Evolutionary conservation across 805 yeast species (phyloP), one percentile per base, ranked within the genome.

Genomic region (Suhomyces vadensis): DNA sequence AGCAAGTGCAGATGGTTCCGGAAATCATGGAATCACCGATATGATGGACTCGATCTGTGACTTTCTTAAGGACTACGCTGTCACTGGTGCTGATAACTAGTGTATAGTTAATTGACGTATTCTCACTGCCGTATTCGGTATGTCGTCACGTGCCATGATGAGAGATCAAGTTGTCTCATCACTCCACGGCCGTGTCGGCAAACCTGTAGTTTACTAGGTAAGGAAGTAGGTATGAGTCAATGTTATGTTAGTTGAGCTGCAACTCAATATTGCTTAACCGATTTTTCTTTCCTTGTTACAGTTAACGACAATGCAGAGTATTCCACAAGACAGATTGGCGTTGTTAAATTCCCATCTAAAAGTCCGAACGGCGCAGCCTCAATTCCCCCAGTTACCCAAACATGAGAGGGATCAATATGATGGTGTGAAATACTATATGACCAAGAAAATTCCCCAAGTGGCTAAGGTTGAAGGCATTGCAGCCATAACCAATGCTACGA

Each of bases 11-110:
- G 41, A 38, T 8, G 24, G 17, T 3, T 41, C 55, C 3, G 63
- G 61, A 5, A 79, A 76, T 38, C 71, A 74, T 39, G 87, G 88
- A 3, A 80, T 82, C 20, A 71, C 61, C 9, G 82, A 74, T 14
- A 65, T 84, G 64, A 69, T 84, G 73, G 73, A 71, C 14, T 81
- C 77, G 43, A 58, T 75, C 31, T 73, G 81, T 55, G 56, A 60
- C 17, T 79, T 78, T 49, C 67, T 81, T 51, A 72, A 69, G 46
- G 61, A 61, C 38, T 79, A 75, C 51, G 52, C 64, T 7, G 56
- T 76, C 47, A 64, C 67, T 35, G 83, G 78, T 10, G 53, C 66
- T 26, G 79, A 74, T 47, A 67, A 67, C 44, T 67, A 40, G 36
- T 11, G 26, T 29, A 29, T 29, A 29, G 33, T 29, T 29, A 29